Conservation (phyloP, 306 rosid species). For the Cucurbita pepo region DNA sequence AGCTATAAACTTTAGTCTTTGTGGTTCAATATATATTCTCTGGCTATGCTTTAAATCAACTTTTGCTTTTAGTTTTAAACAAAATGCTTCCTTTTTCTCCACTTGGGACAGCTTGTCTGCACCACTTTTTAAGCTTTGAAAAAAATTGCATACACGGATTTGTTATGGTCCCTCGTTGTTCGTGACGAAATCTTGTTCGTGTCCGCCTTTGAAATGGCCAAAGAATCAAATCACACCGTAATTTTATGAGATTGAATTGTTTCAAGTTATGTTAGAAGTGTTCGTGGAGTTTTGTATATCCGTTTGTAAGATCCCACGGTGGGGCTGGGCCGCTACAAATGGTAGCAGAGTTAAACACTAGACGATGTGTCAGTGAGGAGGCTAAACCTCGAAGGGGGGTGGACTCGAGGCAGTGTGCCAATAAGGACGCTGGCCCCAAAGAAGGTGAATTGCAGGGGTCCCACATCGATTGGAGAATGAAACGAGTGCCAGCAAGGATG, state of each 20-base stretch:
- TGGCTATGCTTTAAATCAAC: conserved; percentile 7
- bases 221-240: background rate
- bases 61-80: conserved; percentile 19
- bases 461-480: too few species aligned
- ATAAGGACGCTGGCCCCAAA: too few species aligned
- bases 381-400: too few species aligned
- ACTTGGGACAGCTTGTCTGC: conserved; percentile 29
- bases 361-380: too few species aligned
- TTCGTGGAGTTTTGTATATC: background rate
- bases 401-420: too few species aligned
- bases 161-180: background rate
- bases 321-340: too few species aligned
- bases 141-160: conserved; percentile 21
- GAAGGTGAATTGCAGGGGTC: too few species aligned
- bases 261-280: background rate
- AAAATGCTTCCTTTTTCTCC: conserved; percentile 11
- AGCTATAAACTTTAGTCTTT: background rate
- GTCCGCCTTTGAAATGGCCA: background rate
- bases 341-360: too few species aligned
- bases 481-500: too few species aligned
- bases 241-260: background rate
- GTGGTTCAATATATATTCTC: background rate
- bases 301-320: too few species aligned
- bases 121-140: conserved; percentile 26
- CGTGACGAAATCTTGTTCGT: background rate